Percentiles rank a stretch among this genome's conserved stretches.
Conservation (phyloP, 177 flowering plant species). For the Vitis hybrid region DNA sequence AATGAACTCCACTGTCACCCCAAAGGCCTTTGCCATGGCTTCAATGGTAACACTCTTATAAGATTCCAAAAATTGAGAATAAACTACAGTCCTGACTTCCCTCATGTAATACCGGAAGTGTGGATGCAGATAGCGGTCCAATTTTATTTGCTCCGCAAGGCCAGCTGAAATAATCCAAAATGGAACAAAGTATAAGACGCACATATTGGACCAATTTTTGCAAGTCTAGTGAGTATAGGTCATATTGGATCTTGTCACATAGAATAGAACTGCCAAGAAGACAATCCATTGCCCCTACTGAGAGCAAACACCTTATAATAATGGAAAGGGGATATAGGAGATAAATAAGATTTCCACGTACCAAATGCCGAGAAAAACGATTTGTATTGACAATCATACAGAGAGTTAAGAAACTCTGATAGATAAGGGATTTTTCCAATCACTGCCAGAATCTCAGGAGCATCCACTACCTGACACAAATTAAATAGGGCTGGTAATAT, state of each 20-base stretch:
- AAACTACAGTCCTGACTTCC: slow-evolving; percentile 85
- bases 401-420: slow-evolving; percentile 83
- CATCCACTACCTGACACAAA: slow-evolving; percentile 85
- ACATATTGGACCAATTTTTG: background rate
- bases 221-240: background rate
- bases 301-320: background rate
- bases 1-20: slow-evolving; percentile 91
- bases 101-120: slow-evolving; percentile 98
- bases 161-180: slow-evolving; percentile 60
- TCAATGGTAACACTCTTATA: slow-evolving; percentile 98
- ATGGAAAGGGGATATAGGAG: background rate
- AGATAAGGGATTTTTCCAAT: slow-evolving; percentile 85
- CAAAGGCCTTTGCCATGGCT: slow-evolving; percentile 97
- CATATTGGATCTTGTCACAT: background rate
- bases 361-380: slow-evolving; percentile 93
- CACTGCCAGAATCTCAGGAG: slow-evolving; percentile 97
- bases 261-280: background rate
- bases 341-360: slow-evolving; percentile 29
- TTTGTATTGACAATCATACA: slow-evolving; percentile 89
- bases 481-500: background rate
- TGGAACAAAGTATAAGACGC: slow-evolving; percentile 1
- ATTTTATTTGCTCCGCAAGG: slow-evolving; percentile 76
- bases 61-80: slow-evolving; percentile 95
- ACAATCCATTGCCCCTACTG: background rate
- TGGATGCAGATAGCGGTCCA: slow-evolving; percentile 87